Evolutionary conservation across 176 grass and related monocot genomes (phyloP), one percentile per base, ranked within the genome.

Genomic region (Rhynchospora tenuis): DNA sequence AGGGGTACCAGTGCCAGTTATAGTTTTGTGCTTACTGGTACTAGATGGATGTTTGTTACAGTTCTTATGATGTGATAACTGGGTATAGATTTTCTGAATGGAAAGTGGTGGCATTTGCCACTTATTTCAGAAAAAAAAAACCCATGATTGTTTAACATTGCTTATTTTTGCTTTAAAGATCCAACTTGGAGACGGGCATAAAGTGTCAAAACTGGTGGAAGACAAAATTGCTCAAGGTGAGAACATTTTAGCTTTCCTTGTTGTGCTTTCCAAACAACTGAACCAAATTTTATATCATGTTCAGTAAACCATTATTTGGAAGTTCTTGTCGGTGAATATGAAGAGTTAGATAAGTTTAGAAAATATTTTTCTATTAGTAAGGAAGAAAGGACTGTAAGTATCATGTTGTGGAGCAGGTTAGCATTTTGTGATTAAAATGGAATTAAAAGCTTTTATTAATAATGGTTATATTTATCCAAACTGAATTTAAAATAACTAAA

Each of bases 131-230:
- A n/a, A n/a, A n/a, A n/a, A n/a, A n/a, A n/a, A n/a, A n/a, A n/a
- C n/a, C n/a, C 15, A 28, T 33, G 22, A 54, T 10, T 23, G 42
- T 45, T 47, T 62, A 29, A 82, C 42, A 5, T 33, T 15, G 66
- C 70, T 82, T 38, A 64, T 73, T 83, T 17, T 83, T 61, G 6
- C 83, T 86, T 48, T 83, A 65, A 84, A 98, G 92, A 84, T 95
- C 87, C 86, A 90, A 86, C 95, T 86, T 98, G 95, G 92, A 90
- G 95, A 45, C 95, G 93, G 79, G 95, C 95, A 50, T 43, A 90
- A 29, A 95, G 84, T 93, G 68, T 86, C 91, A 80, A 89, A 90
- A 31, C 64, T 98, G 16, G 87, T 98, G 58, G 95, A 95, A 89
- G 92, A 98, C 15, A 90, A 91, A 91, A 91, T 90, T 76, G 89